Conservation (phyloP, 2,329 filamentous ascomycete species). For the Fusarium proliferatum region DNA sequence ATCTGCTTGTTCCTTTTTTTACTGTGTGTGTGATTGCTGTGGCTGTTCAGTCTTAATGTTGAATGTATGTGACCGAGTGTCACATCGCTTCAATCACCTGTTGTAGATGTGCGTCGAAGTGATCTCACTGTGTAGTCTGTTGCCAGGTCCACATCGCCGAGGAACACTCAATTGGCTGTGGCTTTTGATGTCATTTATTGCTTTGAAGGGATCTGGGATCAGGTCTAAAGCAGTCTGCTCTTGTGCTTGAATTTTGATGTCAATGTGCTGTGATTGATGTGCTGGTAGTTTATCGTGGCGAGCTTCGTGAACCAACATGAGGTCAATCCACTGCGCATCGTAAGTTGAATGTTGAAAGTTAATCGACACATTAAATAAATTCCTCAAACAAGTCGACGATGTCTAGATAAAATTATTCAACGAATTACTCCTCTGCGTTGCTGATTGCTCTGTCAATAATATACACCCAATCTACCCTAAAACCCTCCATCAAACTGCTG, state of each 20-base stretch:
- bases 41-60: not conserved
- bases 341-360: not conserved
- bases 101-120: not conserved
- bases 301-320: fast-evolving
- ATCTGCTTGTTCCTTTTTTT: not conserved
- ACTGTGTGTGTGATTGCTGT: not conserved
- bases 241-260: fast-evolving
- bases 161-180: fast-evolving
- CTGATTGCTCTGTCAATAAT: not conserved
- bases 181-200: too few species aligned
- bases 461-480: not conserved
- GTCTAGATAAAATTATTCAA: not conserved
- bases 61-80: not conserved
- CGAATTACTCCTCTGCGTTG: not conserved
- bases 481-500: conserved; percentile 23
- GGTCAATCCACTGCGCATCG: fast-evolving
- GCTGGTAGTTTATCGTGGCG: fast-evolving
- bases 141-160: fast-evolving
- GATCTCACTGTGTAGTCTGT: fast-evolving
- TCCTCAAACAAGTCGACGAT: fast-evolving
- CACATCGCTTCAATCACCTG: not conserved
- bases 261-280: too few species aligned
- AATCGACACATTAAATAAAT: not conserved
- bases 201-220: not conserved
- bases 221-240: fast-evolving